A percentile compares a stretch with the other conserved stretches of the same genome.
Evolutionary conservation across 345 rosid species (phyloP).

Genomic region (Pugionium cornutum): DNA sequence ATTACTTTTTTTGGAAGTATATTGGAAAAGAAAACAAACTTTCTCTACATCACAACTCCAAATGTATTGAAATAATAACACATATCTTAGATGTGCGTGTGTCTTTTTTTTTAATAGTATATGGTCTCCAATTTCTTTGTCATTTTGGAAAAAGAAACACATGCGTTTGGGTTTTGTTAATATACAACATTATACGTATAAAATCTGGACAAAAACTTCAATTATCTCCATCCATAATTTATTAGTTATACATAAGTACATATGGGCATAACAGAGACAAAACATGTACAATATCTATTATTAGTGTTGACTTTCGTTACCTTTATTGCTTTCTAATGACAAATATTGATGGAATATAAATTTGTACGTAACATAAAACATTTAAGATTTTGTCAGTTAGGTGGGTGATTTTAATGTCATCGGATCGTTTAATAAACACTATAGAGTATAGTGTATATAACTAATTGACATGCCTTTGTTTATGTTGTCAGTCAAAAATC

Average conservation of each 20-base stretch:
- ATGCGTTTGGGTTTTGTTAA: constrained; percentile 22
- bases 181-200: constrained; percentile 5
- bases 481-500: constrained; percentile 6
- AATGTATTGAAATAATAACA: not conserved
- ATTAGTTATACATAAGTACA: constrained; percentile 11
- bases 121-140: not conserved
- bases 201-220: constrained; percentile 16
- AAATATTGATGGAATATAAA: constrained; percentile 32
- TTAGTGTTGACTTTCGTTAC: constrained; percentile 28
- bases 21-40: not conserved
- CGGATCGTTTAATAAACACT: constrained; percentile 8
- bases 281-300: constrained; percentile 23
- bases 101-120: not conserved
- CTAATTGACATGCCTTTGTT: not conserved
- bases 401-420: constrained; percentile 17
- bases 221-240: not conserved
- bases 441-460: constrained; percentile 6
- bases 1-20: constrained; percentile 4
- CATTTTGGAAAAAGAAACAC: constrained; percentile 9
- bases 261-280: constrained; percentile 12
- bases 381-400: constrained; percentile 33
- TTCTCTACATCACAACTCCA: constrained; percentile 6
- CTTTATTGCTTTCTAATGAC: constrained; percentile 24
- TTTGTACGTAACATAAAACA: not conserved
- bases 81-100: not conserved